A percentile compares a stretch with the other conserved stretches of the same genome.
Conservation (phyloP, 2,329 filamentous ascomycete species). For the Aureobasidium pullulans region DNA sequence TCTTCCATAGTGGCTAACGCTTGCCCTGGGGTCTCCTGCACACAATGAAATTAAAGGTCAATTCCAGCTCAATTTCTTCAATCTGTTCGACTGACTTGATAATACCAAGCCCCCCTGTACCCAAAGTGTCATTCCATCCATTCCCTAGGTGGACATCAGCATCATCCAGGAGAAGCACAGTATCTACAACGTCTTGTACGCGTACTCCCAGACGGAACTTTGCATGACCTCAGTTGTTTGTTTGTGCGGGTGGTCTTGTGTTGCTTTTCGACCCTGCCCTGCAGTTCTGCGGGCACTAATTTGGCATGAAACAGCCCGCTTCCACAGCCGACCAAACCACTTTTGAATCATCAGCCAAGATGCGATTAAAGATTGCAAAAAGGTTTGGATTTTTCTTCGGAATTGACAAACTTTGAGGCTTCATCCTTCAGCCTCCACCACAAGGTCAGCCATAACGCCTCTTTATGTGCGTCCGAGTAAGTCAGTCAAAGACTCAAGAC, state of each 20-base stretch:
- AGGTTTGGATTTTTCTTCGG: not conserved
- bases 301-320: conserved; percentile 13
- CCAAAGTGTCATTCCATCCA: too few relatives aligned
- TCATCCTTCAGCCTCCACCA: not conserved
- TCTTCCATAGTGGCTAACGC: not conserved
- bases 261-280: conserved; percentile 9
- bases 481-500: not conserved
- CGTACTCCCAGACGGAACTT: not conserved
- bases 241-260: not conserved
- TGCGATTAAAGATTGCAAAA: not conserved
- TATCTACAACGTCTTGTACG: not conserved
- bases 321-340: conserved; percentile 10
- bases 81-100: too few relatives aligned
- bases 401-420: not conserved
- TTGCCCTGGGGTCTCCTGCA: conserved; percentile 7
- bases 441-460: not conserved
- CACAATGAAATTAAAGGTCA: conserved; percentile 3
- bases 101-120: too few relatives aligned
- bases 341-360: not conserved
- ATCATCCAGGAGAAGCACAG: not conserved
- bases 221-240: not conserved
- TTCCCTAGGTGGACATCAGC: not conserved
- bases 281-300: conserved; percentile 12
- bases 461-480: not conserved
- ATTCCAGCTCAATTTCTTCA: not conserved